These are phyloP conservation scores for Ophiostoma sp. DNA, from an alignment of 2,329 filamentous ascomycete species.

Conservation along the genomic window DNA sequence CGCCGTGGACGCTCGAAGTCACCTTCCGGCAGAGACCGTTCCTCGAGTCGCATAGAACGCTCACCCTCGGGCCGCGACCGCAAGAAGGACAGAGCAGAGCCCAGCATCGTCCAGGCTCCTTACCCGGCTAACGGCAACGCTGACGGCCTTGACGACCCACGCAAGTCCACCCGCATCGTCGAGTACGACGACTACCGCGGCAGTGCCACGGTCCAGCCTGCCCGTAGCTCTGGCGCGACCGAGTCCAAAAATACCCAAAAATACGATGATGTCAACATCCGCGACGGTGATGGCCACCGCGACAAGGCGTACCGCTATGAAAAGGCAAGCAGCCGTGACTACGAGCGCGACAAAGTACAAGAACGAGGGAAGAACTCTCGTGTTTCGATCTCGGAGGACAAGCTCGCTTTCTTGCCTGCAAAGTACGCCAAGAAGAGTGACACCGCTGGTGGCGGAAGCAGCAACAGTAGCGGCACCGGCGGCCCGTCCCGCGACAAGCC, in stretches of 20 bases:
- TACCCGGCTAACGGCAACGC: slow-evolving; percentile 38
- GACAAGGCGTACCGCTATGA: slow-evolving; percentile 30
- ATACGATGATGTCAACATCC: slow-evolving; percentile 33
- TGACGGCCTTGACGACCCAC: slow-evolving; percentile 31
- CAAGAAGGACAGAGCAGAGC: slow-evolving; percentile 21
- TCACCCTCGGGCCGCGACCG: slow-evolving; percentile 25
- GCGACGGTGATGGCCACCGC: slow-evolving; percentile 29
- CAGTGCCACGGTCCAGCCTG: slow-evolving; percentile 27
- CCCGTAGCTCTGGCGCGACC: slow-evolving; percentile 22
- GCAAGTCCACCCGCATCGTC: slow-evolving; percentile 30
- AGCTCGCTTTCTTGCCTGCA: slow-evolving; percentile 43
- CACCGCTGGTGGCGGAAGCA: background rate
- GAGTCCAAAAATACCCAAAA: slow-evolving; percentile 35
- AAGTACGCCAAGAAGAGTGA: slow-evolving; percentile 40
- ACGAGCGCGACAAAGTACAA: slow-evolving; percentile 30
- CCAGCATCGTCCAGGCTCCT: slow-evolving; percentile 39
- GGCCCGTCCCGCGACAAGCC: slow-evolving; percentile 20
- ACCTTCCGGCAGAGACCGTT: slow-evolving; percentile 36
- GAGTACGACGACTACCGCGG: slow-evolving; percentile 32
- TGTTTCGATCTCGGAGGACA: slow-evolving; percentile 34
- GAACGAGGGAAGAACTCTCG: slow-evolving; percentile 30
- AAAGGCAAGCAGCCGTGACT: slow-evolving; percentile 32
- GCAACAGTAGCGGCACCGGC: slow-evolving; percentile 1
- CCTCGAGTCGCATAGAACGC: slow-evolving; percentile 24
- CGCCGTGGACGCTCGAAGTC: slow-evolving; percentile 47